Evolutionary conservation across 2,329 filamentous ascomycete species (phyloP).

Genomic region (Hypoxylon sp.): DNA sequence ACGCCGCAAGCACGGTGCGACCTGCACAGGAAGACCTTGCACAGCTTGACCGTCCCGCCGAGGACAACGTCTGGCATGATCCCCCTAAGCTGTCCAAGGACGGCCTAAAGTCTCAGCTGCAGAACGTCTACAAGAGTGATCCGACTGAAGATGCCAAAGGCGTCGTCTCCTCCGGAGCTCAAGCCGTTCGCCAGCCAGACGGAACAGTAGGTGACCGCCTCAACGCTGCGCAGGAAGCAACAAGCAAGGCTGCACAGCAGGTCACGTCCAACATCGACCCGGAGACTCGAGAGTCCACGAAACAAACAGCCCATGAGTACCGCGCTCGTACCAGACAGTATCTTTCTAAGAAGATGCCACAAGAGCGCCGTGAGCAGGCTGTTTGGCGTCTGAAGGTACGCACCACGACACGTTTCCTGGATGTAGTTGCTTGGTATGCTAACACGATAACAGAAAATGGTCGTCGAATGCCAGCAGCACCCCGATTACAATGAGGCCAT

Average conservation of each 20-base stretch:
- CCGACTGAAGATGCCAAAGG: constrained; percentile 70
- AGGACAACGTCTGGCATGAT: constrained; percentile 95
- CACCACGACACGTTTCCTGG: background rate
- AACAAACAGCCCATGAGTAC: constrained; percentile 57
- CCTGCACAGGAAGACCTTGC: constrained; percentile 81
- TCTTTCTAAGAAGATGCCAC: constrained; percentile 85
- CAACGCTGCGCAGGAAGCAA: constrained; percentile 46
- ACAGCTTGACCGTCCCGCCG: constrained; percentile 85
- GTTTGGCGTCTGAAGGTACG: constrained; percentile 82
- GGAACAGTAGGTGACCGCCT: constrained; percentile 46
- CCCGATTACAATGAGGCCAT: constrained; percentile 94
- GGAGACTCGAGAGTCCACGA: constrained; percentile 62
- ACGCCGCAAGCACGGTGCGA: constrained; percentile 79
- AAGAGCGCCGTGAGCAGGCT: constrained; percentile 92
- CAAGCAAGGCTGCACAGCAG: constrained; percentile 63
- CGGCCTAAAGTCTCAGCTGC: constrained; percentile 75
- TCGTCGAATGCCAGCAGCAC: constrained; percentile 95
- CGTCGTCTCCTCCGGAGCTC: constrained; percentile 64
- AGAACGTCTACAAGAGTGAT: constrained; percentile 69
- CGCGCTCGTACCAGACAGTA: constrained; percentile 73
- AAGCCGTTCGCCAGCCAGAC: constrained; percentile 54
- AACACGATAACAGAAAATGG: constrained; percentile 78
- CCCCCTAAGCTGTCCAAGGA: constrained; percentile 80
- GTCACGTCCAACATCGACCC: constrained; percentile 73
- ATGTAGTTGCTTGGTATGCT: constrained; percentile 48